Evolutionary conservation across 306 rosid species (phyloP).

Genomic region (Arachis hypogaea): DNA sequence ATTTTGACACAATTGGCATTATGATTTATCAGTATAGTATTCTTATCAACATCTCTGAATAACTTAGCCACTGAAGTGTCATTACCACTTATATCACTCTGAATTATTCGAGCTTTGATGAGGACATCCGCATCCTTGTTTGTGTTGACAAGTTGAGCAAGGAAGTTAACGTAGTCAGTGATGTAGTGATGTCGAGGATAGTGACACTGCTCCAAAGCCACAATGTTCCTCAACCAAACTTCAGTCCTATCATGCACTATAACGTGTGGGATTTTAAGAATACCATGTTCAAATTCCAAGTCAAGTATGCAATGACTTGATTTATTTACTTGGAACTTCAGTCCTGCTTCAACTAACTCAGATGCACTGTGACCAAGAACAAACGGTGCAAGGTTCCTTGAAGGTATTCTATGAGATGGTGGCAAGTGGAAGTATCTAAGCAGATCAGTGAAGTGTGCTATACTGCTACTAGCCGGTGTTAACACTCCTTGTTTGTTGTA

Average conservation of each 20-base stretch:
- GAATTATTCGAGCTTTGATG: not conserved
- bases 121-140: slow-evolving; percentile 29
- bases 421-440: not conserved
- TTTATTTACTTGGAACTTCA: not conserved
- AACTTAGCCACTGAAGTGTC: not conserved
- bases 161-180: not conserved
- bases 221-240: not conserved
- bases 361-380: not conserved
- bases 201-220: not conserved
- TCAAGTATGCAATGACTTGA: not conserved
- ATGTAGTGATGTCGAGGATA: not conserved
- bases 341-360: not conserved
- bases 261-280: not conserved
- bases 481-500: not conserved
- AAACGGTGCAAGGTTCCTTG: accelerated
- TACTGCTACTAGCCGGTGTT: not conserved
- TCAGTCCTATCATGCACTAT: not conserved
- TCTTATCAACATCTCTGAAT: not conserved
- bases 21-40: not conserved
- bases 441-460: slow-evolving; percentile 9
- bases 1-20: not conserved
- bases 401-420: not conserved
- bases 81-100: slow-evolving; percentile 3
- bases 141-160: not conserved
- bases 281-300: not conserved